Conservation (phyloP, 75 land plant species). For the Pinus tabuliformis region DNA sequence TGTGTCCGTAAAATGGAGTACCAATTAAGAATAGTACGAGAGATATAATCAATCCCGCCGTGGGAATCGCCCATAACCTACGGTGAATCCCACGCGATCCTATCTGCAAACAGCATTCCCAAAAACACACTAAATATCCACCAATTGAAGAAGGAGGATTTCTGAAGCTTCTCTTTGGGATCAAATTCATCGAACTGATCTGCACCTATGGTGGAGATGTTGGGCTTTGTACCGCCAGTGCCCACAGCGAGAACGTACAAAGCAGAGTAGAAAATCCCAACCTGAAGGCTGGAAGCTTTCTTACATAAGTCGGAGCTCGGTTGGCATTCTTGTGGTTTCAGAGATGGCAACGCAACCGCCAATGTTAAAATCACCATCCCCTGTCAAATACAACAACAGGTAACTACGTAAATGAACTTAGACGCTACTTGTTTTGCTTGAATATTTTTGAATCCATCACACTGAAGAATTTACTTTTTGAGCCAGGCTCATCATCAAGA, state of each 20-base stretch:
- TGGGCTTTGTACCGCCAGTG: too few species aligned
- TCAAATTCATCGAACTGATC: conserved; percentile 84
- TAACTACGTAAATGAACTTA: too few species aligned
- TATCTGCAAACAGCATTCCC: conserved; percentile 65
- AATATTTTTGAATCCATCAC: too few species aligned
- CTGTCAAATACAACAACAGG: conserved; percentile 6
- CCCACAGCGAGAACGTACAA: conserved; percentile 53
- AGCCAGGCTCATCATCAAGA: too few species aligned
- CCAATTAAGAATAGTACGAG: conserved; percentile 51
- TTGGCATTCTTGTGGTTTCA: conserved; percentile 17
- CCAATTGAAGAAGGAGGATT: conserved; percentile 86
- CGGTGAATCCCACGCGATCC: conserved; percentile 63
- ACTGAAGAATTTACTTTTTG: too few species aligned
- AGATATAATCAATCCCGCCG: conserved; percentile 48
- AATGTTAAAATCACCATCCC: conserved; percentile 19
- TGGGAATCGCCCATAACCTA: conserved; percentile 80
- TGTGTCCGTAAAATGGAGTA: conserved; percentile 64
- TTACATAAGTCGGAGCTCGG: conserved; percentile 8
- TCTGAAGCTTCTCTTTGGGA: conserved; percentile 49
- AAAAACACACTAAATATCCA: conserved; percentile 78
- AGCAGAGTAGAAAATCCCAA: conserved; percentile 56
- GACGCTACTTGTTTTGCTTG: too few species aligned
- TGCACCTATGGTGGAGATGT: conserved; percentile 83
- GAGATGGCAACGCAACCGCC: conserved; percentile 28
- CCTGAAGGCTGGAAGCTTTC: conserved; percentile 40